phyloP scores from a whole-genome alignment of 2,329 filamentous ascomycete genomes.

The Leptodontidium sp. region DNA sequence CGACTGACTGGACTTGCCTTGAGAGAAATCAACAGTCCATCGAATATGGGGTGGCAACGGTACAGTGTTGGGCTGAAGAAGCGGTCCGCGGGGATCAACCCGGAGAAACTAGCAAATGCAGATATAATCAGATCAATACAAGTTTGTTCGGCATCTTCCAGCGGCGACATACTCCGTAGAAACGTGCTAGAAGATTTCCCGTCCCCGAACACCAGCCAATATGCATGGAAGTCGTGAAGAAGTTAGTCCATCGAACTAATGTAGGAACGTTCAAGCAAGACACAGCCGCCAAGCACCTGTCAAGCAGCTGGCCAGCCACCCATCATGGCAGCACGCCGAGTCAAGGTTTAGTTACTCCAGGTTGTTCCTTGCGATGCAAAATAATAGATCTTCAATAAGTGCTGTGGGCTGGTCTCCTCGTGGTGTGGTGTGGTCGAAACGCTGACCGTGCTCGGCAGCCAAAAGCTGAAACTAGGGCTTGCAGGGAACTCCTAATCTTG shows the following conservation, averaged over 20 bases:
- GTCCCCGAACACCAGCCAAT: neutral
- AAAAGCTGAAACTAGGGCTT: slow-evolving; percentile 25
- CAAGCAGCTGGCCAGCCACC: slow-evolving; percentile 9
- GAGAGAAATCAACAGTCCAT: neutral
- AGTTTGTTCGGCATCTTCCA: neutral
- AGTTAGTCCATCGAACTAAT: slow-evolving; percentile 1
- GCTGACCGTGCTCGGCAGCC: slow-evolving; percentile 21
- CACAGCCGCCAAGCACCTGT: slow-evolving; percentile 17
- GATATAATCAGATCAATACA: slow-evolving; percentile 7
- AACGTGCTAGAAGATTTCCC: neutral
- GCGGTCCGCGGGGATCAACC: neutral
- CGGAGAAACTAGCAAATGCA: slow-evolving; percentile 2
- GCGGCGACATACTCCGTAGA: neutral
- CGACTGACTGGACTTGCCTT: neutral
- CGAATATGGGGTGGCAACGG: slow-evolving; percentile 3
- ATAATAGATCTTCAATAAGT: slow-evolving; percentile 16
- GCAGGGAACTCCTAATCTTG: slow-evolving; percentile 24
- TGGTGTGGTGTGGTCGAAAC: slow-evolving; percentile 22
- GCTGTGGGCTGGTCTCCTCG: neutral
- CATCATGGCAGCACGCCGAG: neutral
- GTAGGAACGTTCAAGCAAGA: neutral
- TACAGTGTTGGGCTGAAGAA: neutral
- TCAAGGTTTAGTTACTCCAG: neutral
- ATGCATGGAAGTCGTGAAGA: slow-evolving; percentile 5
- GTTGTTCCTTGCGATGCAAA: slow-evolving; percentile 8